These are phyloP conservation scores for Aaosphaeria pasadenensis DNA, from an alignment of 2,329 filamentous ascomycete genomes.

Conservation along the genomic window DNA sequence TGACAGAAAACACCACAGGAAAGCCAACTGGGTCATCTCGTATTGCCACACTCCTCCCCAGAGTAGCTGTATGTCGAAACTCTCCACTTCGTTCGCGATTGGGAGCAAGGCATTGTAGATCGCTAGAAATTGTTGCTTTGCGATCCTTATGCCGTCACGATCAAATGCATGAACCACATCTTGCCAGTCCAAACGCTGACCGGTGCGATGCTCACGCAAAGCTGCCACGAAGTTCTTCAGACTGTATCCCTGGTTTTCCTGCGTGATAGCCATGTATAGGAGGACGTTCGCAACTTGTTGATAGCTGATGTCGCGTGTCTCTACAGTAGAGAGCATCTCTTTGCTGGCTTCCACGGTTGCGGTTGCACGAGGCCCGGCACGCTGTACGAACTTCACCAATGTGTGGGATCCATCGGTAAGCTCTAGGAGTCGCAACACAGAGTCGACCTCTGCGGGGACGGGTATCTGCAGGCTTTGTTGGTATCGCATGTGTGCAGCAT, in stretches of 20 bases:
- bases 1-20: slow-evolving; percentile 82
- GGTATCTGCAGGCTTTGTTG: slow-evolving; percentile 56
- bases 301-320: slow-evolving; percentile 67
- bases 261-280: slow-evolving; percentile 65
- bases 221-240: slow-evolving; percentile 65
- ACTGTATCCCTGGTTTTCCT: slow-evolving; percentile 62
- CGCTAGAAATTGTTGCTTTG: slow-evolving; percentile 74
- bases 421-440: slow-evolving; percentile 66
- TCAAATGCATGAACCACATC: slow-evolving; percentile 79
- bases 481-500: slow-evolving; percentile 63
- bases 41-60: slow-evolving; percentile 91
- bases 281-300: slow-evolving; percentile 80
- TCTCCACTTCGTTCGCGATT: slow-evolving; percentile 60
- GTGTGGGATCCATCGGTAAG: slow-evolving; percentile 60
- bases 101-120: slow-evolving; percentile 77
- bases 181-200: slow-evolving; percentile 60
- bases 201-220: slow-evolving; percentile 53
- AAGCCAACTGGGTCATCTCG: slow-evolving; percentile 86
- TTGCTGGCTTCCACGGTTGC: slow-evolving; percentile 68
- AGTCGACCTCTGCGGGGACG: slow-evolving; percentile 68
- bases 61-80: slow-evolving; percentile 79
- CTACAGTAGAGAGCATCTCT: slow-evolving; percentile 56
- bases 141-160: slow-evolving; percentile 70
- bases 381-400: slow-evolving; percentile 66
- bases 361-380: slow-evolving; percentile 71